phyloP scores from a whole-genome alignment of 2,329 filamentous ascomycete species.

The Curvularia sp. region DNA sequence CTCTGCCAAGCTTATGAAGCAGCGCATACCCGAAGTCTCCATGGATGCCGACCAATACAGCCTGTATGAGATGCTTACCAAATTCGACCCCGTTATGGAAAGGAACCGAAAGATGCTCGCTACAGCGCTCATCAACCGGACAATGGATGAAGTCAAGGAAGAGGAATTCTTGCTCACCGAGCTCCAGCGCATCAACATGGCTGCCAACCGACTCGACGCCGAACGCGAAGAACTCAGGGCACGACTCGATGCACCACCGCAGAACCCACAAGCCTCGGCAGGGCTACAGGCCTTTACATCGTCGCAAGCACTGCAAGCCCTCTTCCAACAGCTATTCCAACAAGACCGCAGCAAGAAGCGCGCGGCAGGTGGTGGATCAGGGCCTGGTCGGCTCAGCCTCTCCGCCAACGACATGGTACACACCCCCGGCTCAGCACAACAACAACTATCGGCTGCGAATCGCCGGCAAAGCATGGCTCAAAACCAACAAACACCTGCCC shows the following conservation, averaged over 20 bases:
- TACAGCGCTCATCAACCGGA: slow-evolving; percentile 77
- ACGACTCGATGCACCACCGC: slow-evolving; percentile 82
- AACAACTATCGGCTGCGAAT: slow-evolving; percentile 39
- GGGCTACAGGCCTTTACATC: slow-evolving; percentile 71
- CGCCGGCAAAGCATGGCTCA: slow-evolving; percentile 47
- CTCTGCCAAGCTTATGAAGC: slow-evolving; percentile 61
- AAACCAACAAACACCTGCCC: slow-evolving; percentile 46
- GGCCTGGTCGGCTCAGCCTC: slow-evolving; percentile 49
- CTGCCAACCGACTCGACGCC: slow-evolving; percentile 84
- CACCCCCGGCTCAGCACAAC: slow-evolving; percentile 43
- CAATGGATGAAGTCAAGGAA: slow-evolving; percentile 87
- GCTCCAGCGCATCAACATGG: slow-evolving; percentile 87
- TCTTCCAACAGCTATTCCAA: slow-evolving; percentile 82
- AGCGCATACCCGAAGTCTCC: slow-evolving; percentile 50
- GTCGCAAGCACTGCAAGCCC: slow-evolving; percentile 77
- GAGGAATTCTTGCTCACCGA: slow-evolving; percentile 90
- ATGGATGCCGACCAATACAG: slow-evolving; percentile 88
- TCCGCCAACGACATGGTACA: slow-evolving; percentile 48
- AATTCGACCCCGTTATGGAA: slow-evolving; percentile 84
- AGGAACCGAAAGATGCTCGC: slow-evolving; percentile 83
- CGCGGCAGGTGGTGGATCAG: slow-evolving; percentile 51
- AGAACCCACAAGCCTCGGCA: slow-evolving; percentile 51
- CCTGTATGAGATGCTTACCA: slow-evolving; percentile 83
- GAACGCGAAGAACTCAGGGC: slow-evolving; percentile 87
- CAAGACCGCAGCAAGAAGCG: slow-evolving; percentile 91